Evolutionary conservation across 176 grass and related monocot species (phyloP).

Genomic region (Thinopyrum elongatum): DNA sequence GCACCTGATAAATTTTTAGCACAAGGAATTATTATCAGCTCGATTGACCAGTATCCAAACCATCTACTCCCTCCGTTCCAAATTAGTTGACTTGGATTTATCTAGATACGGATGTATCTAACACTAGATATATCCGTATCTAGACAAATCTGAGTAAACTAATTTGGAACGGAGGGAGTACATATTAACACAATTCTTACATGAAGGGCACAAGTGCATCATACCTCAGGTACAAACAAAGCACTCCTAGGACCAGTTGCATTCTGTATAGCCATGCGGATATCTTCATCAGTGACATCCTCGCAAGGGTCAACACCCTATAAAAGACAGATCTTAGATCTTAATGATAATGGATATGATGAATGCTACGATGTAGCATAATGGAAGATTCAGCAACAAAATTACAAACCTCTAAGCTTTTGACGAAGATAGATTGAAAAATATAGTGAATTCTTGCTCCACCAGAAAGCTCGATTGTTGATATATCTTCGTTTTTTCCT

Average conservation of each 20-base stretch:
- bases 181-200: not conserved
- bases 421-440: constrained; percentile 96
- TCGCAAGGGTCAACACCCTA: constrained; percentile 99
- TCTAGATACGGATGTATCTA: no score
- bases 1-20: constrained; percentile 53
- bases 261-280: constrained; percentile 98
- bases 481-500: constrained; percentile 96
- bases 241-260: constrained; percentile 93
- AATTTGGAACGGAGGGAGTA: no score
- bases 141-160: no score
- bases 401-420: constrained; percentile 82
- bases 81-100: no score
- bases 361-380: not conserved
- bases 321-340: constrained; percentile 1
- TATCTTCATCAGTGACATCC: constrained; percentile 95
- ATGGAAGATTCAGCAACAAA: not conserved
- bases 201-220: not conserved
- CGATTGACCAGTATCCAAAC: not conserved
- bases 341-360: constrained; percentile 4
- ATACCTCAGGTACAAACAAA: constrained; percentile 96
- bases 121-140: no score
- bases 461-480: constrained; percentile 86
- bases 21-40: constrained; percentile 21
- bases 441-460: constrained; percentile 99
- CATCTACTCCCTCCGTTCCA: not conserved